Base-by-base conservation (phyloP, 371 early-diverging fungal species). In the Mortierella sp. region DNA sequence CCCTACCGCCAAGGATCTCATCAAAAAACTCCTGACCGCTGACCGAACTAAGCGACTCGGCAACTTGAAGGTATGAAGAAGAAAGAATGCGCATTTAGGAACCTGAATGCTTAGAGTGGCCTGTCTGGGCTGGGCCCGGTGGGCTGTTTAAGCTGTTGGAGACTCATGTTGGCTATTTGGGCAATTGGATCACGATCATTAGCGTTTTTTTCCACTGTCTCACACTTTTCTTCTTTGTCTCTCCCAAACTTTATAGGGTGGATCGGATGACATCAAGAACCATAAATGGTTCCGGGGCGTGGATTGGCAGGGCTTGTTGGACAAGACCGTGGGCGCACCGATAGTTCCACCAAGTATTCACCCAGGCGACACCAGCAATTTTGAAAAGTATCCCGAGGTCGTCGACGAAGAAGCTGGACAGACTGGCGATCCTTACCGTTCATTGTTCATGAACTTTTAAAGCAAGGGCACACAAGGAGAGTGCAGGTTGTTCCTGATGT, bases 31-130 rank as follows among this genome's bases (percentile, higher is more conserved):
- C 60, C 89, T 99, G 70, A 95, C 95, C 21, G 90, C 95, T 18
- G 98, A 99, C 86, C 92, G 96, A n/a, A 94, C 96, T 60, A 95
- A 97, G 88, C 94, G 99, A 65, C 94, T 95, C 65, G 99, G 99
- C 51, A 98, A 98, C 86, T 89, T 98, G 75, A 94, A 96, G 88
- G 95, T 88, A 82, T 7, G 18, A 27, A 38, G 27, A n/a, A 41
- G 3, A n/a, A 51, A 4, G 21, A 18, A 10, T 4, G 55, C 10
- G 24, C 41, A 41, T 41, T 41, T 41, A 41, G 12, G 48, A 14
- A 14, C 12, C 3, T 46, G 48, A 2, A 4, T 3, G 48, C 11
- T 46, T 46, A 14, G 48, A 14, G 14, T 3, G 48, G 2, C 48
- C 48, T 0, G 12, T 14, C 14, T 46, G 14, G 48, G 48, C 41